Evolutionary conservation across 331 rosid species (phyloP).

Genomic region (Pyracantha coccinea): DNA sequence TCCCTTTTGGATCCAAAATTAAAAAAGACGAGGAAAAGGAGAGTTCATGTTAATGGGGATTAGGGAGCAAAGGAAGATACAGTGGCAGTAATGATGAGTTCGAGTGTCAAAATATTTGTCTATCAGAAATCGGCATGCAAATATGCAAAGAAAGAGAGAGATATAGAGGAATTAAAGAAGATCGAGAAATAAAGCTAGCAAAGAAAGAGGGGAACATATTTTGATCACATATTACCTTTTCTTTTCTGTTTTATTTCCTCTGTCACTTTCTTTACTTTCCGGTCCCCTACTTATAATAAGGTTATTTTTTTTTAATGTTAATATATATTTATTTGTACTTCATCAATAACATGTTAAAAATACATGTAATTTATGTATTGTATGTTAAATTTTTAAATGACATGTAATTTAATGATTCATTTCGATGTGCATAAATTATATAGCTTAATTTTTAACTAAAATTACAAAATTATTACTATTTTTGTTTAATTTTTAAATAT

Average conservation of each 20-base stretch:
- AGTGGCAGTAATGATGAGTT: constrained; percentile 60
- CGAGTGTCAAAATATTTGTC: constrained; percentile 8
- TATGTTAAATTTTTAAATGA: no score
- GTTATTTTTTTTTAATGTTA: no score
- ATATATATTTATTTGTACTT: no score
- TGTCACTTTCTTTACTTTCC: constrained; percentile 37
- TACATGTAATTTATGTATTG: no score
- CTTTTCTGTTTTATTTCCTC: not conserved
- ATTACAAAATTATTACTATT: no score
- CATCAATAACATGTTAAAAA: no score
- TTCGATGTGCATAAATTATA: no score
- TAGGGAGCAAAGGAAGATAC: constrained; percentile 33
- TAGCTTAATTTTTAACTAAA: no score
- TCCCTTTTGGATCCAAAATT: not conserved
- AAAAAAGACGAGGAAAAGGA: not conserved
- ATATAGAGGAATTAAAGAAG: not conserved
- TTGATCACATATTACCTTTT: constrained; percentile 21
- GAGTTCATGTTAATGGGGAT: constrained; percentile 43
- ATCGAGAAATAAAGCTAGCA: not conserved
- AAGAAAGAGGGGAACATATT: constrained; percentile 14
- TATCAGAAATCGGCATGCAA: constrained; percentile 32
- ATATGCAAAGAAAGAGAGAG: not conserved
- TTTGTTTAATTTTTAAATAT: no score
- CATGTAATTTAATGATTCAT: no score
- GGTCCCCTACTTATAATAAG: constrained; percentile 29